Evolutionary conservation across 306 rosid species (phyloP).

Genomic region (Nissolia schottii): DNA sequence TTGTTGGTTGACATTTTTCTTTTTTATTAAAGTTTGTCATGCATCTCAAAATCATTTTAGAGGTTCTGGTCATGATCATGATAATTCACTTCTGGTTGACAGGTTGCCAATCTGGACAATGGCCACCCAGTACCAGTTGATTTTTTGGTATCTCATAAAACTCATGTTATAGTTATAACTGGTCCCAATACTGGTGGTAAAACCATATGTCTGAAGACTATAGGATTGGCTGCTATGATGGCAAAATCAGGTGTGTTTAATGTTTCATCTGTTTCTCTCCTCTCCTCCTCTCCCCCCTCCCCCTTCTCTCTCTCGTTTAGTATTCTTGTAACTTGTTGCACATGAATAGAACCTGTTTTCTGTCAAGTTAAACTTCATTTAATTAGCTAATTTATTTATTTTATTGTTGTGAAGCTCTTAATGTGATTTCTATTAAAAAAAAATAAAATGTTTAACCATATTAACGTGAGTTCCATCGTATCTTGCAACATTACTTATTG

Average conservation of each 20-base stretch:
- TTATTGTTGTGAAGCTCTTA: neutral
- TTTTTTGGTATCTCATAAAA: slow-evolving; percentile 56
- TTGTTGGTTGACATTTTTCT: neutral
- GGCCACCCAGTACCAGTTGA: slow-evolving; percentile 79
- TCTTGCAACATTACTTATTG: neutral
- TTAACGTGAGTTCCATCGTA: neutral
- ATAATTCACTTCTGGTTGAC: slow-evolving; percentile 31
- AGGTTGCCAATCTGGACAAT: slow-evolving; percentile 57
- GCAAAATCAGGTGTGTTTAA: slow-evolving; percentile 80
- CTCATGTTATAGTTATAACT: slow-evolving; percentile 78
- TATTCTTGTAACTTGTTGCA: neutral
- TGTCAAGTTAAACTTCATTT: neutral
- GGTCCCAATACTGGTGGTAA: slow-evolving; percentile 98
- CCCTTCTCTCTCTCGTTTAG: neutral
- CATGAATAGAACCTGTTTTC: slow-evolving; percentile 10
- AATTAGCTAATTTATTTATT: neutral
- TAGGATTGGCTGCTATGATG: slow-evolving; percentile 97
- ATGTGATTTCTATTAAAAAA: too few species aligned
- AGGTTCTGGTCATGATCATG: slow-evolving; percentile 14
- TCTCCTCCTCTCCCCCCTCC: neutral
- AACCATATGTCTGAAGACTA: slow-evolving; percentile 86
- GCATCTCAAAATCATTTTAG: slow-evolving; percentile 10
- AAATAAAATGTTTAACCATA: neutral
- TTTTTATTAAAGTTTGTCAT: neutral
- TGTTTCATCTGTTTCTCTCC: neutral